These are phyloP conservation scores for Purshia tridentata DNA, from an alignment of 306 rosid genomes.

Conservation along the genomic window DNA sequence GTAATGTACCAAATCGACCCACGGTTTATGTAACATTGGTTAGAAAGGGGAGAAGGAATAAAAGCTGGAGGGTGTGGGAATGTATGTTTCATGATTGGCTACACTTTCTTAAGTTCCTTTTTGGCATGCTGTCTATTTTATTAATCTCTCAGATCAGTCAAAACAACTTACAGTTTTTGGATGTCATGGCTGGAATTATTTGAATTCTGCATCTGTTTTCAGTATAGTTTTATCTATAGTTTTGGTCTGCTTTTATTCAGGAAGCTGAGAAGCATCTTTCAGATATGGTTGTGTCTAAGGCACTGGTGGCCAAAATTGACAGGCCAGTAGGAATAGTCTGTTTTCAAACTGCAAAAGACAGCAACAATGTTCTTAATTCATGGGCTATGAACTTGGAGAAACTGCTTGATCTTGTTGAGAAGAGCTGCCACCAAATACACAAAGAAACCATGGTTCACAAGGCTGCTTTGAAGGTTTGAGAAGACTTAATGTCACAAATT, in stretches of 20 bases:
- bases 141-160: background rate
- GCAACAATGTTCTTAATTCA: slow-evolving; percentile 80
- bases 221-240: background rate
- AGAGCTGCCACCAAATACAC: slow-evolving; percentile 96
- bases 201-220: background rate
- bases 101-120: background rate
- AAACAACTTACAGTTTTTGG: background rate
- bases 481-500: slow-evolving; percentile 1
- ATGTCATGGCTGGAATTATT: background rate
- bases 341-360: slow-evolving; percentile 86
- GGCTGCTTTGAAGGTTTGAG: slow-evolving; percentile 70
- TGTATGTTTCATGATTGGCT: background rate
- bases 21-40: background rate
- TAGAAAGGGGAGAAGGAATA: background rate
- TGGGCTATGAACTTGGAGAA: slow-evolving; percentile 96
- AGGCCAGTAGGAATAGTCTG: slow-evolving; percentile 81
- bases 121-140: background rate
- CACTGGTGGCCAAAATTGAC: slow-evolving; percentile 85
- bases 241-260: slow-evolving; percentile 34
- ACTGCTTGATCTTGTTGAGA: slow-evolving; percentile 93
- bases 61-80: background rate
- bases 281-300: slow-evolving; percentile 98
- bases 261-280: slow-evolving; percentile 98
- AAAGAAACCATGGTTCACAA: slow-evolving; percentile 96
- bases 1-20: background rate